phyloP scores from a whole-genome alignment of 129 eudicot species.

The Flaveria bidentis region DNA sequence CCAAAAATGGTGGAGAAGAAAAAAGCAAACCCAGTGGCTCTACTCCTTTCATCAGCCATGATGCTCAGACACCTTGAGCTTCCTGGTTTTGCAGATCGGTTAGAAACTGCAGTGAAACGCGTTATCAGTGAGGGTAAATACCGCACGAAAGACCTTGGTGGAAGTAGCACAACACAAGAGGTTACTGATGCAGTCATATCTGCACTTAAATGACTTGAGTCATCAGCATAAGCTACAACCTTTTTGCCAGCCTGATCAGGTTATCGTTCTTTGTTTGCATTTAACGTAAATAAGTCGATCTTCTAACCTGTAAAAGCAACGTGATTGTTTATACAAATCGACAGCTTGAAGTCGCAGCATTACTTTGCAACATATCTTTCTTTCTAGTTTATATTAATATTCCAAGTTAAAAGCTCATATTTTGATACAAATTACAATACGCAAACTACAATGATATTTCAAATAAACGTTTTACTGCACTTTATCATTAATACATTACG shows the following conservation, averaged over 20 bases:
- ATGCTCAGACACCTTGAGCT: slow-evolving; percentile 85
- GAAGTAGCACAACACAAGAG: slow-evolving; percentile 71
- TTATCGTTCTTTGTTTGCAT: neutral
- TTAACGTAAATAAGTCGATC: slow-evolving; percentile 28
- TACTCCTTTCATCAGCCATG: slow-evolving; percentile 88
- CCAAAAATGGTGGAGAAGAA: slow-evolving; percentile 56
- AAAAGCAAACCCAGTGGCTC: slow-evolving; percentile 83
- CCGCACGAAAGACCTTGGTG: slow-evolving; percentile 79
- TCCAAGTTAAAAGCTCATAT: neutral
- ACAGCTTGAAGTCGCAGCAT: neutral
- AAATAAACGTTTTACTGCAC: neutral
- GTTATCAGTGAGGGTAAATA: slow-evolving; percentile 64
- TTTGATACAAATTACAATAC: neutral
- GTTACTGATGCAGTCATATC: slow-evolving; percentile 83
- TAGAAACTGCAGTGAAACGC: slow-evolving; percentile 78
- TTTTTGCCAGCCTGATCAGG: slow-evolving; percentile 7
- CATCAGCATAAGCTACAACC: neutral
- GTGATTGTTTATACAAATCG: slow-evolving; percentile 29
- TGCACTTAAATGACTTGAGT: slow-evolving; percentile 43
- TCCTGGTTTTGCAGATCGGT: slow-evolving; percentile 71
- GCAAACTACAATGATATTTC: neutral
- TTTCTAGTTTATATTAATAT: neutral
- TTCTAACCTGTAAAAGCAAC: slow-evolving; percentile 31
- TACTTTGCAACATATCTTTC: neutral
- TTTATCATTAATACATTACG: neutral